Percentiles rank a stretch among this genome's conserved stretches.
phyloP scores from a whole-genome alignment of 129 eudicot species.

The Escallonia herrerae region DNA sequence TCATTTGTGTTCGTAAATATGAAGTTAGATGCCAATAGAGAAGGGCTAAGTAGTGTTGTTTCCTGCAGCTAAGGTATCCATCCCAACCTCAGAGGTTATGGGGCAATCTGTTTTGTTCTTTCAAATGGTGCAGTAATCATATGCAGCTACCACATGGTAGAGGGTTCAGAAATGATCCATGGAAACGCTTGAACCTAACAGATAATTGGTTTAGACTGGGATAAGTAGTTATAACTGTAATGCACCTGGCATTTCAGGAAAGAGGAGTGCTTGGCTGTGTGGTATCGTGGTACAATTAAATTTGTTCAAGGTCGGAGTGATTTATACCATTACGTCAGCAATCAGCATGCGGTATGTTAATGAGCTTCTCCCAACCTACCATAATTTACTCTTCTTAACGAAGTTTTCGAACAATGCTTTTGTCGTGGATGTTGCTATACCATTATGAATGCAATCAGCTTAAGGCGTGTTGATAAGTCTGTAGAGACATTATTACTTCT shows the following conservation, averaged over 20 bases:
- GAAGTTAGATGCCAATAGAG: no score
- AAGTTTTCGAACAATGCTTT: background rate
- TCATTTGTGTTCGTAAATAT: no score
- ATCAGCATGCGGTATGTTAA: slow-evolving; percentile 56
- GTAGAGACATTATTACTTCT: background rate
- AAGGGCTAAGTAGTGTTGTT: no score
- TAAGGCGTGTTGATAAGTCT: slow-evolving; percentile 39
- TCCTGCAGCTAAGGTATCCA: no score
- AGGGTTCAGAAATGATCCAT: no score
- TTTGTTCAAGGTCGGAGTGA: slow-evolving; percentile 59
- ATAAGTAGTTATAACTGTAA: background rate
- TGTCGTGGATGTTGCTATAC: slow-evolving; percentile 19
- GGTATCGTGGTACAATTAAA: slow-evolving; percentile 47
- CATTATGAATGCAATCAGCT: slow-evolving; percentile 55
- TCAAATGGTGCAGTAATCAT: no score
- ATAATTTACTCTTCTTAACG: background rate
- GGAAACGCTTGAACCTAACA: no score
- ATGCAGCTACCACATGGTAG: no score
- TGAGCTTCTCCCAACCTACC: background rate
- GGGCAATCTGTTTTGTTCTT: no score
- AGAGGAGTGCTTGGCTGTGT: slow-evolving; percentile 43
- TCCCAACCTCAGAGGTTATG: no score
- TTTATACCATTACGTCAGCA: slow-evolving; percentile 65
- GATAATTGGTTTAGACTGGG: background rate
- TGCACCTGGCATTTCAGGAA: slow-evolving; percentile 41